phyloP scores from a whole-genome alignment of 352 stramenopile genomes.

The Globisporangium spiculum region DNA sequence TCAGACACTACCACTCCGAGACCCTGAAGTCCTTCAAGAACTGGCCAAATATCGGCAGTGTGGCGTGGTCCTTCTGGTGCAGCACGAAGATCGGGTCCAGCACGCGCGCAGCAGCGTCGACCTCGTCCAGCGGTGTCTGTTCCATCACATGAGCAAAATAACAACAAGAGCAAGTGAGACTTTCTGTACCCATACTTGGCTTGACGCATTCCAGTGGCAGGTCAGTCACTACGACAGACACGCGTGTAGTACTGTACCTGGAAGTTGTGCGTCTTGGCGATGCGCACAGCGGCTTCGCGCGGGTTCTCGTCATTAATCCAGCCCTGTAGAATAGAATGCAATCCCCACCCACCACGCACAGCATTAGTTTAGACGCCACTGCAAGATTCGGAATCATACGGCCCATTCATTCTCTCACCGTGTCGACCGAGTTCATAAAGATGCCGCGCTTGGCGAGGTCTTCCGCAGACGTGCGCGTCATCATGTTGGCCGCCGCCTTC shows the following conservation, averaged over 20 bases:
- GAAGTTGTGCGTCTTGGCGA: slow-evolving; percentile 91
- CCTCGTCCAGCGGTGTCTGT: slow-evolving; percentile 94
- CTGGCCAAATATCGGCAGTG: slow-evolving; percentile 47
- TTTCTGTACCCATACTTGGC: background rate
- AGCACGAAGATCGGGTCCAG: slow-evolving; percentile 92
- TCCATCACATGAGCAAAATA: background rate
- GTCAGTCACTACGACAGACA: too few relatives aligned
- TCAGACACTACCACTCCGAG: slow-evolving; percentile 61
- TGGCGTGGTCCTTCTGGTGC: slow-evolving; percentile 41
- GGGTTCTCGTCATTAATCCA: slow-evolving; percentile 98
- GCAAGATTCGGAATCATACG: too few relatives aligned
- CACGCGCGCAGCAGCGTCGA: slow-evolving; percentile 92
- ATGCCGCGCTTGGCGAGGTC: slow-evolving; percentile 87
- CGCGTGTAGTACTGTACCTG: slow-evolving; percentile 33
- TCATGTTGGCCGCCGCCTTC: slow-evolving; percentile 96
- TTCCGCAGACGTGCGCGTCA: slow-evolving; percentile 90
- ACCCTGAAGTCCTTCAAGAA: slow-evolving; percentile 79
- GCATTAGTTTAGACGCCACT: background rate
- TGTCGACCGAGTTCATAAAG: slow-evolving; percentile 96
- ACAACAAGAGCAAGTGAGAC: background rate
- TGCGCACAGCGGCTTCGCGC: slow-evolving; percentile 87
- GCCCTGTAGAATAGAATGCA: slow-evolving; percentile 32
- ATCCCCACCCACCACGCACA: background rate
- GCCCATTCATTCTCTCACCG: slow-evolving; percentile 28
- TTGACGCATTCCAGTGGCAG: too few relatives aligned